Conservation (phyloP, 1,284 basidiomycete species). For the Pulveroboletus sp. region DNA sequence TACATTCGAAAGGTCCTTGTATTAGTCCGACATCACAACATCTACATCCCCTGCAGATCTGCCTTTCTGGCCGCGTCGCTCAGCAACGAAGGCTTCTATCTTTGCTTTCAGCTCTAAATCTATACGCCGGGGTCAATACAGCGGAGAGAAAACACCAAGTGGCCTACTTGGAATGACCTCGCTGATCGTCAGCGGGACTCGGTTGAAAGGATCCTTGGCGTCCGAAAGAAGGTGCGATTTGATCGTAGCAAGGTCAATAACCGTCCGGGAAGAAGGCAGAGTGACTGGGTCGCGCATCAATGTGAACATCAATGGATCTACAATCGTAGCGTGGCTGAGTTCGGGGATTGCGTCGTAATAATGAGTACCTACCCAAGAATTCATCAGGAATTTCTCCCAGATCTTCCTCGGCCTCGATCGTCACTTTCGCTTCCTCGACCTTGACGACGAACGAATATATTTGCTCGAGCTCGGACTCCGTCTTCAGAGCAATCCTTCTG, state of each 20-base stretch:
- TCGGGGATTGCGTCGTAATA: neutral
- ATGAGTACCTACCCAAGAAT: constrained; percentile 70
- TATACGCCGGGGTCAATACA: constrained; percentile 27
- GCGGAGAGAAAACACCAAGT: neutral
- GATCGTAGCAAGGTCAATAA: constrained; percentile 92
- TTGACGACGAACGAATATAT: constrained; percentile 74
- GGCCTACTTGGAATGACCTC: constrained; percentile 73
- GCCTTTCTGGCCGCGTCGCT: constrained; percentile 45
- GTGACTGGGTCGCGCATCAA: constrained; percentile 96
- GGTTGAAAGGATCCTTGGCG: constrained; percentile 89
- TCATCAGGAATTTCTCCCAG: constrained; percentile 95
- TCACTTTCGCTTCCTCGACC: constrained; percentile 82
- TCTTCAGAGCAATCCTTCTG: constrained; percentile 70
- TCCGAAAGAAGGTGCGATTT: constrained; percentile 94
- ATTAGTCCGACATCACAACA: constrained; percentile 28
- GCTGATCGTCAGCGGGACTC: constrained; percentile 75
- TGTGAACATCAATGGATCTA: constrained; percentile 91
- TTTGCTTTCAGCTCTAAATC: constrained; percentile 62
- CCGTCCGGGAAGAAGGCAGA: constrained; percentile 80
- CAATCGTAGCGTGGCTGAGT: neutral
- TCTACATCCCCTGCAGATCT: constrained; percentile 37
- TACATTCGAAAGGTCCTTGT: constrained; percentile 5
- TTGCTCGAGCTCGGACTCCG: constrained; percentile 76
- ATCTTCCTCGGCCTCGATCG: constrained; percentile 88
- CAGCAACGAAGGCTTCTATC: constrained; percentile 62